Base-by-base conservation (phyloP, 192 early-diverging fungal species). In the Coemansia sp. region DNA sequence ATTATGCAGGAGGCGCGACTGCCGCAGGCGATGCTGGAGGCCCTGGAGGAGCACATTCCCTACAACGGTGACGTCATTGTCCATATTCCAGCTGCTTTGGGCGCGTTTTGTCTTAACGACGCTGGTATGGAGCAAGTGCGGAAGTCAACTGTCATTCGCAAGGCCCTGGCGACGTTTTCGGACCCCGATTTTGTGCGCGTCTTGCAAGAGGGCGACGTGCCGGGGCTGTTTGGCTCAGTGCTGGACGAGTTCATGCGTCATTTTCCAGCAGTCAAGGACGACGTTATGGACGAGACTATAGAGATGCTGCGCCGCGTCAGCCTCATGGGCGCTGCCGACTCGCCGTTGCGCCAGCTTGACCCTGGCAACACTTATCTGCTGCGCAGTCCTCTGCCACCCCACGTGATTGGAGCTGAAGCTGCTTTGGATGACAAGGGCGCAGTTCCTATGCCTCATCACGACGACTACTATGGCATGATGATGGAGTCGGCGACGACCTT, bases 171-270 rank as follows among this genome's bases (percentile, higher is more conserved):
- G 6, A 74, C 90, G 4, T 91, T 99, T 60, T 93, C 92, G 0
- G 88, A 88, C 13, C 81, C 86, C 62, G 89, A 93, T 37, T 90
- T 93, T 84, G 72, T 96, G 8, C 87, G 90, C 13, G 82, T 89
- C 5, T 86, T 96, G 55, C 86, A 89, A 67, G 95, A 96, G 39
- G 88, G 88, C 19, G 95, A 98, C 46, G 87, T 93, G 28, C 92
- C 95, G 1, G 88, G 91, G n/a, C 76, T 88, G 3, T 81, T 97
- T 35, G 98, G 96, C 33, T 88, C 87, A 30, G 86, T 90, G 1
- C 87, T 99, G 76, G 98, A 99, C 70, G 98, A 99, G 73, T 86
- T 99, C 21, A 91, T 98, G 69, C 90, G 98, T 16, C 98, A 99
- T 77, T 96, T 98, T 66, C 95, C 98, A 5, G 74, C 82, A 1